Conservation (phyloP, 2,329 filamentous ascomycete genomes). For the Hortaea werneckii region DNA sequence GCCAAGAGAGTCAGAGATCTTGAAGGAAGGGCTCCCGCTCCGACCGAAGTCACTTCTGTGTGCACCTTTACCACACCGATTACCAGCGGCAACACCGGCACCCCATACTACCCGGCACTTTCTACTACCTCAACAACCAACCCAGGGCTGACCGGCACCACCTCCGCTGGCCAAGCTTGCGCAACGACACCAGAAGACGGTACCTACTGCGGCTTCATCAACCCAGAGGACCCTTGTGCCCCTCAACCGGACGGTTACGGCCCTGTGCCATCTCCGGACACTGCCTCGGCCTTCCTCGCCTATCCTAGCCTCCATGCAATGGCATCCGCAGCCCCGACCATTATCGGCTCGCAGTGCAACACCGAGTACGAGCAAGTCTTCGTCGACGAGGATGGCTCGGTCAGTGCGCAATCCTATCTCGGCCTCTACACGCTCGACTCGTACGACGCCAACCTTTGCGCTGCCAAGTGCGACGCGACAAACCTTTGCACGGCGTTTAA, state of each 20-base stretch:
- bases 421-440: slow-evolving; percentile 8
- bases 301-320: slow-evolving; percentile 16
- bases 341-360: slow-evolving; percentile 6
- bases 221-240: background rate
- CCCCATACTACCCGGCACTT: background rate
- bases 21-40: background rate
- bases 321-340: slow-evolving; percentile 9
- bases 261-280: slow-evolving; percentile 2
- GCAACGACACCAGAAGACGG: background rate
- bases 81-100: background rate
- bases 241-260: slow-evolving; percentile 2
- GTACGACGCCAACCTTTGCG: slow-evolving; percentile 12
- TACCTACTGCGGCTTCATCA: slow-evolving; percentile 2
- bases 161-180: background rate
- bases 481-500: slow-evolving; percentile 12
- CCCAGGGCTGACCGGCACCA: too few species aligned
- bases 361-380: slow-evolving; percentile 17
- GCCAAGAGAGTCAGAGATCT: background rate
- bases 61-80: background rate
- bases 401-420: slow-evolving; percentile 5
- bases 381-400: slow-evolving; percentile 1
- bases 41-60: background rate
- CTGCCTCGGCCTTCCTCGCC: slow-evolving; percentile 2
- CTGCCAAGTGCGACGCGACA: slow-evolving; percentile 9
- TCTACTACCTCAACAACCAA: too few species aligned